These are phyloP conservation scores for Daldinia sp. DNA, from an alignment of 2,329 filamentous ascomycete genomes.

Conservation along the genomic window DNA sequence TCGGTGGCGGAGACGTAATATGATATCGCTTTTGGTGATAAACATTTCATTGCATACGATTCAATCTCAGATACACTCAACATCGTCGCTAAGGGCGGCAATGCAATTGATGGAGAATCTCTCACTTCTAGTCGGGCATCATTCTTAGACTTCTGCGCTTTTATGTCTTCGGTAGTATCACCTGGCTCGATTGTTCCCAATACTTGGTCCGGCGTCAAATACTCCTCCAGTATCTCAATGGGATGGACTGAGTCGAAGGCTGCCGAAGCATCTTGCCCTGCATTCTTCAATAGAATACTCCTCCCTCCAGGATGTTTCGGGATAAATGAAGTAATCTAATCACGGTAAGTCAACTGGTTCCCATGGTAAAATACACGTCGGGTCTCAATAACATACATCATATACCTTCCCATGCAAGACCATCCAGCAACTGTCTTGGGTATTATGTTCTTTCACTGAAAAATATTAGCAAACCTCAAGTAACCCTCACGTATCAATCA, in stretches of 20 bases:
- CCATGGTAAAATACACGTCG: background rate
- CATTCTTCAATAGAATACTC: slow-evolving; percentile 35
- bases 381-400: slow-evolving; percentile 25
- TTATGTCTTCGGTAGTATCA: background rate
- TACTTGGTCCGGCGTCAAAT: slow-evolving; percentile 30
- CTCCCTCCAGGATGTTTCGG: slow-evolving; percentile 36
- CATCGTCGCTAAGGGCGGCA: slow-evolving; percentile 47
- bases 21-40: slow-evolving; percentile 84
- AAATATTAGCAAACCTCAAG: background rate
- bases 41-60: slow-evolving; percentile 75
- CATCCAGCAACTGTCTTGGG: slow-evolving; percentile 38
- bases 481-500: background rate
- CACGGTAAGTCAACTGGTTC: background rate
- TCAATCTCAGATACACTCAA: slow-evolving; percentile 91
- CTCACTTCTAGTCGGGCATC: background rate
- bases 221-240: slow-evolving; percentile 35
- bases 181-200: slow-evolving; percentile 23
- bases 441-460: slow-evolving; percentile 32
- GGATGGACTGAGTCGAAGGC: slow-evolving; percentile 37
- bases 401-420: slow-evolving; percentile 39
- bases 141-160: background rate
- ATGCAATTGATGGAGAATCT: background rate
- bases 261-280: slow-evolving; percentile 34
- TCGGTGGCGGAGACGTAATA: slow-evolving; percentile 92
- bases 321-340: slow-evolving; percentile 36